Conservation (phyloP, 805 yeast species). For the Candida broadrunensis region DNA sequence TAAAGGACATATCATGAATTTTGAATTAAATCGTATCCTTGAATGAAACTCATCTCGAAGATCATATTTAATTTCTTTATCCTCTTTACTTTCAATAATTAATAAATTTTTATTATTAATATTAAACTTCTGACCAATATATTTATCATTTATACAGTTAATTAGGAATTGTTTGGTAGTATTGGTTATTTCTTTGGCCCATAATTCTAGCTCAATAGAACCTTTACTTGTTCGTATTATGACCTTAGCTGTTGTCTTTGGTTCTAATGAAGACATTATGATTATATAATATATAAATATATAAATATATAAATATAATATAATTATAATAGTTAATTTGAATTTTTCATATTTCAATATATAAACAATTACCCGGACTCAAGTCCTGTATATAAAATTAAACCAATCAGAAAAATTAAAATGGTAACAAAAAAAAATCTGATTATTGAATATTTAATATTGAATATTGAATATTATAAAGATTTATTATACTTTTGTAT, state of each 20-base stretch:
- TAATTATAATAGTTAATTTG: too few species aligned
- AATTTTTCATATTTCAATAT: too few species aligned
- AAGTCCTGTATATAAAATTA: too few species aligned
- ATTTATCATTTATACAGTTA: constrained; percentile 43
- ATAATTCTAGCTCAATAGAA: constrained; percentile 54
- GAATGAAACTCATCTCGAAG: constrained; percentile 44
- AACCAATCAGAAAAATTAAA: too few species aligned
- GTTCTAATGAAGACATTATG: constrained; percentile 32
- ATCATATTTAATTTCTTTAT: constrained; percentile 4
- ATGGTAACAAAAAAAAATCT: too few species aligned
- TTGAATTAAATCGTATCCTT: constrained; percentile 45
- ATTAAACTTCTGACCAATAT: constrained; percentile 39
- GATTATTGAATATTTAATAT: too few species aligned
- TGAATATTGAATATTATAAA: too few species aligned
- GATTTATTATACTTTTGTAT: too few species aligned
- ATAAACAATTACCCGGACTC: too few species aligned
- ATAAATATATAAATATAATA: too few species aligned
- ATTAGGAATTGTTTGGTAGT: constrained; percentile 48
- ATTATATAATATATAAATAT: too few species aligned
- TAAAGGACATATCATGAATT: constrained; percentile 57
- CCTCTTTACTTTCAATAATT: background rate
- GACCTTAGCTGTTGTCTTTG: constrained; percentile 61
- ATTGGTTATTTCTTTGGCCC: constrained; percentile 65
- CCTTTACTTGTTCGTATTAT: constrained; percentile 58
- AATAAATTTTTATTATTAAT: constrained; percentile 22